Evolutionary conservation across 1,284 basidiomycete genomes (phyloP), one percentile per base, ranked within the genome.

Genomic region (Cutaneotrichosporon cyanovorans): DNA sequence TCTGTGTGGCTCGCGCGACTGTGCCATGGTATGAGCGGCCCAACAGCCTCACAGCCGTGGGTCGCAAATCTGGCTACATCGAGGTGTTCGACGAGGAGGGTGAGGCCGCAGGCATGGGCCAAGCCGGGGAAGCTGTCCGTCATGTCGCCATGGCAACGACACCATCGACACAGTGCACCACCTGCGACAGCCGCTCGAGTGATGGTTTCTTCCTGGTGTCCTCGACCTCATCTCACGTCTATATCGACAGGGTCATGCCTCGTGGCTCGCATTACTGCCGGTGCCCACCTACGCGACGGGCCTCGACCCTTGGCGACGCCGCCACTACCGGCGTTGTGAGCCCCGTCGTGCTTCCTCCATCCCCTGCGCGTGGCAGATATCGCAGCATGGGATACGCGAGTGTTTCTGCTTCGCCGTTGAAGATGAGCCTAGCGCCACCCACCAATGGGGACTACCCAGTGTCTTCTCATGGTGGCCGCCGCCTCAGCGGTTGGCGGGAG

Each of bases 151-250:
- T 68, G 11, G 49, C 48, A 2, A 21, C 48, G 7, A 58, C 65
- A 3, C 9, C 40, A 1, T 38, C 43, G 7, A 59, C 57, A 12
- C 53, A 46, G 32, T 69, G 67, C 48, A 42, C 50, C 1, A 55
- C 57, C 0, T 70, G 68, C 45, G 55, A 56, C 11, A 45, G 46
- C 1, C 45, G 44, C 4, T 52, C 60, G 4, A 42, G 48, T 0
- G 59, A 63, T 19, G 61, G 65, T 28, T 60, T 63, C 41, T 55
- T 61, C 21, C 53, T 67, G 31, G 37, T 68, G 6, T 56, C 62
- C 2, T 62, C 65, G 4, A 63, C 65, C 0, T 8, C 46, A 0
- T 38, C 51, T 2, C 54, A 56, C 15, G 59, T 65, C 2, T 58
- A 50, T 32, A 37, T 69, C 18, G 60, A 65, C 52, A 57, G 61